A percentile compares a stretch with the other conserved stretches of the same genome.
Evolutionary conservation across 495 filamentous ascomycete species (phyloP).

Genomic region (Podospora comata): DNA sequence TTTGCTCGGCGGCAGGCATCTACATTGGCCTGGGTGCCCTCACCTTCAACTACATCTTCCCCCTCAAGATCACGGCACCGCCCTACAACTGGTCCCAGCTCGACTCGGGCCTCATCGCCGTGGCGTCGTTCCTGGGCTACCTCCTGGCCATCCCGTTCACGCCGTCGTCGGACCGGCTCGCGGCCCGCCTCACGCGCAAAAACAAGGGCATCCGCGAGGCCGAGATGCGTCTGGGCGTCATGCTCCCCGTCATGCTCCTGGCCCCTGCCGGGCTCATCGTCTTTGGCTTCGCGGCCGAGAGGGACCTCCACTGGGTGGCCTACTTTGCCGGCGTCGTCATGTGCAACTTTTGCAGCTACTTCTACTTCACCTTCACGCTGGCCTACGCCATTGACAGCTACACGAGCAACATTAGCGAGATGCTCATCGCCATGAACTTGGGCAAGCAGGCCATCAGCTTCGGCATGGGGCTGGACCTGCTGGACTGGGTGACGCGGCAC

Average conservation of each 20-base stretch:
- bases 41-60: constrained; percentile 60
- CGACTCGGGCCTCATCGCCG: constrained; percentile 54
- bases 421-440: constrained; percentile 66
- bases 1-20: constrained; percentile 33
- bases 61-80: constrained; percentile 50
- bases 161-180: constrained; percentile 53
- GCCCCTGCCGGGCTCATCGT: constrained; percentile 53
- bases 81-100: constrained; percentile 59
- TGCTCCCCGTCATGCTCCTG: constrained; percentile 53
- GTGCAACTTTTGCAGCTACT: constrained; percentile 52
- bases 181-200: constrained; percentile 51
- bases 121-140: constrained; percentile 53
- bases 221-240: constrained; percentile 58
- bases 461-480: constrained; percentile 56
- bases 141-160: constrained; percentile 55
- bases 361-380: constrained; percentile 60
- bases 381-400: constrained; percentile 60
- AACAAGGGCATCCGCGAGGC: constrained; percentile 58
- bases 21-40: constrained; percentile 59
- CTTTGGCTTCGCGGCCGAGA: constrained; percentile 54
- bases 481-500: constrained; percentile 55
- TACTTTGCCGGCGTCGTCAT: constrained; percentile 55
- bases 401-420: constrained; percentile 56
- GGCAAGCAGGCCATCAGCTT: constrained; percentile 65
- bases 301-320: constrained; percentile 53